These are phyloP conservation scores for Ophiobolus disseminans DNA, from an alignment of 2,329 filamentous ascomycete species.

Conservation along the genomic window DNA sequence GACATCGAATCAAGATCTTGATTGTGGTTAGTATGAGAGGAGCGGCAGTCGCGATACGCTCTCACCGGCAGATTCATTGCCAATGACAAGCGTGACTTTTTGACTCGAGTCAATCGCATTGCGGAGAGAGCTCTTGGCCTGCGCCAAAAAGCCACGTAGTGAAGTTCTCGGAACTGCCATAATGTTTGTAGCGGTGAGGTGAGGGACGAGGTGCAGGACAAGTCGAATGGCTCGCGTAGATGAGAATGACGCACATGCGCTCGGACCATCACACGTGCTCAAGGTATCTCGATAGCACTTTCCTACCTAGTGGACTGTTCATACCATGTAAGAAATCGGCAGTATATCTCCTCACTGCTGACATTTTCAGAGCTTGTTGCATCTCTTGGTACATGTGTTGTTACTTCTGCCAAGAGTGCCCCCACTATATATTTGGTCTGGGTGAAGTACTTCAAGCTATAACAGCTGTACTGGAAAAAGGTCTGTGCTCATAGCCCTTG, in stretches of 20 bases:
- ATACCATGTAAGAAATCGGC: no score
- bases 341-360: no score
- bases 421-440: no score
- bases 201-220: not conserved
- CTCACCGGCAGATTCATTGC: conserved; percentile 61
- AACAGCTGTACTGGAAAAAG: no score
- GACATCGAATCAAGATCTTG: conserved; percentile 82
- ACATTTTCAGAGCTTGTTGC: no score
- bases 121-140: conserved; percentile 54
- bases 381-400: no score
- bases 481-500: no score
- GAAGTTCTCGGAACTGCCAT: conserved; percentile 56
- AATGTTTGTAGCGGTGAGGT: conserved; percentile 20
- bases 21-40: conserved; percentile 19
- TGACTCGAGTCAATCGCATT: conserved; percentile 49
- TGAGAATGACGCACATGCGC: conserved; percentile 28
- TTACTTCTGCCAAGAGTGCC: no score
- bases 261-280: conserved; percentile 19
- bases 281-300: not conserved
- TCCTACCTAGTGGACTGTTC: no score
- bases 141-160: conserved; percentile 54
- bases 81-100: conserved; percentile 59
- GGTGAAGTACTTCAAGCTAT: no score
- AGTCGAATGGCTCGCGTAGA: no score
- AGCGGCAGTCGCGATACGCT: not conserved